Base-by-base conservation (phyloP, 1,284 basidiomycete genomes). In the Ceratobasidium sp. region DNA sequence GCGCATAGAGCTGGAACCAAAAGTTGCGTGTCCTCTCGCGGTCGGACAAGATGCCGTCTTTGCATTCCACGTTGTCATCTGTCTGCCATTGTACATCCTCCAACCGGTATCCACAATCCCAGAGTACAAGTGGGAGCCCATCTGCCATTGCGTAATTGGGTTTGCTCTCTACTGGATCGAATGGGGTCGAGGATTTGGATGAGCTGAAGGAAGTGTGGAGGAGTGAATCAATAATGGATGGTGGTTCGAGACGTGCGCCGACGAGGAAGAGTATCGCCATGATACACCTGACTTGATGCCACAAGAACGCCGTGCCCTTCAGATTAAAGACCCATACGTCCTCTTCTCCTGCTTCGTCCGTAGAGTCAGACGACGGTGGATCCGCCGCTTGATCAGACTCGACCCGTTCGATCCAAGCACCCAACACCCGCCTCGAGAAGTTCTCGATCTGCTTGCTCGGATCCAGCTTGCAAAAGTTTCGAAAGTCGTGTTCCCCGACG, bases 241-340 rank as follows among this genome's bases (percentile, higher is more conserved):
- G 92, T 0, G 83, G 78, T 80, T 99, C 98, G 47, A 96, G 85
- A 0, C 91, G 87, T 0, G 91, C 82, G 4, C 97, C 97, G 63
- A 98, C 88, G 67, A 98, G 88, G 81, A 99, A 94, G 16, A 99
- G 85, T 58, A 98, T 82, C 1, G 94, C 93, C 87, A 98, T 93
- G 81, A 98, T 98, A 80, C 98, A 95, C 50, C 97, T 88, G 13
- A 99, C 98, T 84, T 98, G 97, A 82, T 99, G 95, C 82, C 98
- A 99, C 50, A 99, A 84, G 80, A 98, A 98, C 0, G 96, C 96
- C 0, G 87, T 91, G 0, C 96, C 96, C 49, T 92, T 84, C 44
- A 98, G 88, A 80, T 98, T 93, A 77, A 98, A 86, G 30, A 96
- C 93, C 77, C 90, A 89, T 77, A 92, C 81, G 0, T 81, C 80